Conservation (phyloP, 2,329 filamentous ascomycete species). For the Beauveria bassiana region DNA sequence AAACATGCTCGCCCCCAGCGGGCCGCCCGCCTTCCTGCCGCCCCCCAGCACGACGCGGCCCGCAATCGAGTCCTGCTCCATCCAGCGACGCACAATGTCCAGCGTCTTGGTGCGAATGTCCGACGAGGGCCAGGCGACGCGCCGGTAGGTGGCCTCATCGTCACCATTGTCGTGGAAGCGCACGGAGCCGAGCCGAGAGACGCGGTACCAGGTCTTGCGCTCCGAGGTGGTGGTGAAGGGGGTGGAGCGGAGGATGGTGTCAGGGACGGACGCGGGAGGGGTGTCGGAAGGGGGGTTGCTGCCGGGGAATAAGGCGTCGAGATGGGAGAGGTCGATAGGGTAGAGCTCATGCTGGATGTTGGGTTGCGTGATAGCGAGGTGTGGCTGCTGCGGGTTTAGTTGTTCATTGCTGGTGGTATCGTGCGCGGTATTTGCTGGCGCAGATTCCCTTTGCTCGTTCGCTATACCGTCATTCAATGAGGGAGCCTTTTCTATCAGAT, state of each 20-base stretch:
- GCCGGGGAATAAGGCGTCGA: conserved; percentile 27
- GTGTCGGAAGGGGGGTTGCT: conserved; percentile 16
- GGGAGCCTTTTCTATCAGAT: background rate
- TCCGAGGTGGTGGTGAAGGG: conserved; percentile 47
- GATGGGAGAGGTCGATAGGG: conserved; percentile 25
- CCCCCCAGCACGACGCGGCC: conserved; percentile 37
- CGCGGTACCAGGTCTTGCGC: conserved; percentile 57
- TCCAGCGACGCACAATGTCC: conserved; percentile 55
- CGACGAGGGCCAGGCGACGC: conserved; percentile 51
- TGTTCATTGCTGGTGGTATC: background rate
- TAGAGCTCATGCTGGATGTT: conserved; percentile 16
- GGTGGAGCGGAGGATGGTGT: conserved; percentile 38
- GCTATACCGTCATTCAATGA: background rate
- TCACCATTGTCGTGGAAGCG: conserved; percentile 48
- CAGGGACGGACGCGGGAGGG: conserved; percentile 32
- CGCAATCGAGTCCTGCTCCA: conserved; percentile 54
- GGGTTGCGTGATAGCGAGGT: background rate
- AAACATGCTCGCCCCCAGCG: conserved; percentile 44
- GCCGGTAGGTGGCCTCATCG: conserved; percentile 48
- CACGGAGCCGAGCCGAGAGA: conserved; percentile 53
- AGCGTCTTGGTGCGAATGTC: conserved; percentile 45
- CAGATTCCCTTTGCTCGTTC: background rate
- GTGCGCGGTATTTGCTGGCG: too few species aligned
- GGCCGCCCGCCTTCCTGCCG: conserved; percentile 23
- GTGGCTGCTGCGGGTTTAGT: background rate